Base-by-base conservation (phyloP, 1,139 yeast genomes). In the Yamadazyma dushanensis region DNA sequence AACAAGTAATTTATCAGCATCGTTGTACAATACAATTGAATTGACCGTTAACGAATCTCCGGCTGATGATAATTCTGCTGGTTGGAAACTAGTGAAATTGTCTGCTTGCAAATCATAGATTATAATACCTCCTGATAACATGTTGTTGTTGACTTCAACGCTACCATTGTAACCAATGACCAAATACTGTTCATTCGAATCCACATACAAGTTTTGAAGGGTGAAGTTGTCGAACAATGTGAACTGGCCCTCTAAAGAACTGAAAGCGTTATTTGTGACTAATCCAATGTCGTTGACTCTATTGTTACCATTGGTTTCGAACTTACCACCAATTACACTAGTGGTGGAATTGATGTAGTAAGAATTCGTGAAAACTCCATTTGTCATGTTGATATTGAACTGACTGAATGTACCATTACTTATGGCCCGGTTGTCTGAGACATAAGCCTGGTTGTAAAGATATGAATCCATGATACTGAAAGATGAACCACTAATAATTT, bases 81-180 rank as follows among this genome's bases (percentile, higher is more conserved):
- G 85, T 49, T 78, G 85, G 38, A 61, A 56, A 8, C 55, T 44
- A 2, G 73, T 50, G 32, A 74, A 60, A 0, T 64, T 51, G 29
- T 63, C 55, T 28, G 63, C 61, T 17, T 56, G 45, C 48, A 82
- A 56, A 45, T 78, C 73, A 52, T 76, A 80, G 29, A 79, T 66
- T 10, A 76, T 50, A 7, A 81, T 53, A 13, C 85, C 84, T 6
- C 73, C 59, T 4, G 61, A 48, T 8, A 45, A 33, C 2, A 57
- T 53, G 5, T 51, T 37, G 11, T 43, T 49, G 16, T 53, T 44
- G 5, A 64, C 36, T 5, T 40, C 41, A 2, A 73, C 76, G 1
- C 72, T 46, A 1, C 84, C 78, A 39, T 69, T 63, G 23, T 74
- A 70, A 4, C 84, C 84, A 36, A 78, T 63, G 38, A 73, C 67